phyloP scores from a whole-genome alignment of 202 grass and related monocot species.

The Zizania palustris region DNA sequence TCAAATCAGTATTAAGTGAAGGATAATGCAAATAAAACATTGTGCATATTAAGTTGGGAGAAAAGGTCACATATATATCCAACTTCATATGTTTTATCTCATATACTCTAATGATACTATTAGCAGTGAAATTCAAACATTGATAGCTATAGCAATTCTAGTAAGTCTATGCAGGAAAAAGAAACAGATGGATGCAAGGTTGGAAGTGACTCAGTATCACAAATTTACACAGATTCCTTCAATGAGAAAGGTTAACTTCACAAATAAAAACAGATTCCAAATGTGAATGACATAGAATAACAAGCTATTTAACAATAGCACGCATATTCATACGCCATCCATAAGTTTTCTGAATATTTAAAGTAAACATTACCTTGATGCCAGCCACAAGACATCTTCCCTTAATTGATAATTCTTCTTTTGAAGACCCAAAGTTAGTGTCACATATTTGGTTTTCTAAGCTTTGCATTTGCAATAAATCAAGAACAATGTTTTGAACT shows the following conservation, averaged over 20 bases:
- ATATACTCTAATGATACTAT: conserved; percentile 4
- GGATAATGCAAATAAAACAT: conserved; percentile 20
- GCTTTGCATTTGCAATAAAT: conserved; percentile 59
- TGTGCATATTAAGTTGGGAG: conserved; percentile 16
- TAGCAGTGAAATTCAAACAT: conserved; percentile 11
- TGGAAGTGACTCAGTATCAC: neutral
- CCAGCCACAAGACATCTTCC: conserved; percentile 77
- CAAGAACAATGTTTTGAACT: conserved; percentile 57
- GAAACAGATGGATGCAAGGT: conserved; percentile 19
- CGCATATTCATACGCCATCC: neutral
- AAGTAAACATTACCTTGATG: conserved; percentile 69
- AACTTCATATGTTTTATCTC: conserved; percentile 17
- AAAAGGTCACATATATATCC: conserved; percentile 10
- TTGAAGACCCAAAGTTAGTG: conserved; percentile 42
- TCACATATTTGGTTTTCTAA: conserved; percentile 57
- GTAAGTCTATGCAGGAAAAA: neutral
- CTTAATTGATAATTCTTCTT: conserved; percentile 60
- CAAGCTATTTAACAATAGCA: neutral
- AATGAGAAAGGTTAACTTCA: conserved; percentile 20
- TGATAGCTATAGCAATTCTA: conserved; percentile 13
- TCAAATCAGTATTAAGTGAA: neutral
- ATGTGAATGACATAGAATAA: neutral
- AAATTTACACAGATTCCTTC: neutral
- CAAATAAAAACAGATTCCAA: neutral
- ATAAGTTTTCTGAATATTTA: conserved; percentile 28